Evolutionary conservation across 768 basidiomycete genomes (phyloP), one percentile per base, ranked within the genome.

Genomic region (Phlegmacium glaucopus): DNA sequence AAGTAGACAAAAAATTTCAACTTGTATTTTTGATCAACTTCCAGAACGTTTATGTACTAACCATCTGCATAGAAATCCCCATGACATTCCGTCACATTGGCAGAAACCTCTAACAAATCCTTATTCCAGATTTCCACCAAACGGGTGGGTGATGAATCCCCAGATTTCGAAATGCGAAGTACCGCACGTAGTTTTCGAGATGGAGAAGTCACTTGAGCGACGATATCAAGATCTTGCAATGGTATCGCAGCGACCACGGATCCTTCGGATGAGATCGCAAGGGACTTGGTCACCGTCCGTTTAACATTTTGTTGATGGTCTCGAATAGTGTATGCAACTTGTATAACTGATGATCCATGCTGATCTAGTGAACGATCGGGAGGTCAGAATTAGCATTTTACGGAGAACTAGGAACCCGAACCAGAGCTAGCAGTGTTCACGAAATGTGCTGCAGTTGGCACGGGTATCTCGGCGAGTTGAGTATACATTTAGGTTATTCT

Each of bases 41-140:
- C 35, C 28, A 40, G 25, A 12, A 18, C 15, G 2, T 39, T 17
- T 10, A 22, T 7, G 5, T 22, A 49, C 60, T 48, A 49, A 82
- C 85, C 82, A 53, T 88, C 84, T 4, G 75, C 66, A 53, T 83
- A 83, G 52, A 84, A 86, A 9, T 72, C 69, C 0, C 75, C 79
- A 48, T 87, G 83, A 4, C 57, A 55, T 22, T 79, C 74, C 1
- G 82, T 78, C 13, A 86, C 82, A 29, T 86, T 80, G 26, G 76
- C 55, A 0, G 72, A 75, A 0, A 65, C 68, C 42, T 77, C 72
- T 1, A 82, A 59, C 8, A 60, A 52, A 25, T 71, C 65, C 0
- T 67, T 70, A 0, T 61, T 55, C 82, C 83, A 86, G 11, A 87
- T 63, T 59, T 88, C 85, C 0, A 87, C 72, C 44, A 70, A 77